Percentiles rank a stretch among this genome's conserved stretches.
Evolutionary conservation across 2,329 filamentous ascomycete species (phyloP).

Genomic region (Myriosclerotinia scirpicola): DNA sequence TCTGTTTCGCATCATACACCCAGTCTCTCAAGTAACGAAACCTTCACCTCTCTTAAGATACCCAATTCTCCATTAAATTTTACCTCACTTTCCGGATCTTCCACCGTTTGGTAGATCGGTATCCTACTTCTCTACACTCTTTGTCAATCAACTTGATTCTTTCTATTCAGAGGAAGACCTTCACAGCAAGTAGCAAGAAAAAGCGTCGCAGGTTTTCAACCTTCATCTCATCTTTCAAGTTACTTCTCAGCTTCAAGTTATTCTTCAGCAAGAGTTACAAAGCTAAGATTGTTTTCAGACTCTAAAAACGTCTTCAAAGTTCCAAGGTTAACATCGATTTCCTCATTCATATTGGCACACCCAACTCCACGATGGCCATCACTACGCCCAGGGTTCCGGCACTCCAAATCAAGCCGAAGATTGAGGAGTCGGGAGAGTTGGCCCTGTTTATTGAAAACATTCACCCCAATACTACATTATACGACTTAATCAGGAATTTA

Average conservation of each 20-base stretch:
- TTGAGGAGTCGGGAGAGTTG: neutral
- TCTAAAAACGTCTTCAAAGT: neutral
- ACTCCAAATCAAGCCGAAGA: conserved; percentile 1
- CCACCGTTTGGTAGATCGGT: neutral
- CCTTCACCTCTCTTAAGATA: neutral
- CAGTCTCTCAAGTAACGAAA: neutral
- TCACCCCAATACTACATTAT: conserved; percentile 6
- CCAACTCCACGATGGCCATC: neutral
- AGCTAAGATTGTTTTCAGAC: neutral
- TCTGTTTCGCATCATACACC: neutral
- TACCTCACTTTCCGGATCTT: neutral
- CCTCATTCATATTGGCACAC: neutral
- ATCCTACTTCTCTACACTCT: no score
- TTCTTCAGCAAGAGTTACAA: neutral
- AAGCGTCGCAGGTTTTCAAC: no score
- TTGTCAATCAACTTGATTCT: neutral
- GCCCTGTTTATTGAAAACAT: neutral
- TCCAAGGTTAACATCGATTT: neutral
- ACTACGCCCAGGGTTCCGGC: neutral
- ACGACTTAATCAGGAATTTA: conserved; percentile 11
- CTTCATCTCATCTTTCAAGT: neutral
- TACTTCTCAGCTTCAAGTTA: no score
- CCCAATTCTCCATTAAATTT: neutral
- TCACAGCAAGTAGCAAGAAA: neutral
- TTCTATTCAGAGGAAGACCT: neutral